A percentile compares a stretch with the other conserved stretches of the same genome.
These are phyloP conservation scores for Monarda citriodora DNA, from an alignment of 305 asterid species.

Conservation along the genomic window DNA sequence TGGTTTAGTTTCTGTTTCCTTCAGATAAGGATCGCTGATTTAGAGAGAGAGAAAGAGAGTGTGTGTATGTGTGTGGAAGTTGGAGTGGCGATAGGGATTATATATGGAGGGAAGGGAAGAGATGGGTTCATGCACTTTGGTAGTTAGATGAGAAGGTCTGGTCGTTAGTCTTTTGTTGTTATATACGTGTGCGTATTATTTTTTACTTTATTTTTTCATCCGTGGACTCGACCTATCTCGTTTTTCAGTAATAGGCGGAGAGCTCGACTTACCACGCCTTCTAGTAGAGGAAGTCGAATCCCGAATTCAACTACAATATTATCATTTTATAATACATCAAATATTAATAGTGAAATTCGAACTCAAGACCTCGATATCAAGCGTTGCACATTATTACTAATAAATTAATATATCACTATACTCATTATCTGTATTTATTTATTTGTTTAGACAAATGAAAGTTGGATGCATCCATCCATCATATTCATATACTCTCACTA, in stretches of 20 bases:
- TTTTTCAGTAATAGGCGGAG: too few species aligned
- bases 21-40: too few species aligned
- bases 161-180: constrained; percentile 20
- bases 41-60: background rate
- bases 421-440: too few species aligned
- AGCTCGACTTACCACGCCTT: too few species aligned
- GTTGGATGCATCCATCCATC: background rate
- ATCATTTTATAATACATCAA: too few species aligned
- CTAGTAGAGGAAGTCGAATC: too few species aligned
- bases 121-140: constrained; percentile 39
- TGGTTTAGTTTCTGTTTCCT: constrained; percentile 13
- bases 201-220: too few species aligned
- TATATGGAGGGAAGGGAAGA: background rate
- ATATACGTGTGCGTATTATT: background rate
- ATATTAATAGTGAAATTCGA: too few species aligned
- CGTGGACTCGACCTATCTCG: too few species aligned
- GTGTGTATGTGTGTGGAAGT: background rate
- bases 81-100: background rate
- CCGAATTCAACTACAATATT: too few species aligned
- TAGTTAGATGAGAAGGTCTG: constrained; percentile 16
- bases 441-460: constrained; percentile 1
- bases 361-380: too few species aligned
- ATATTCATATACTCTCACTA: background rate
- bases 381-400: too few species aligned
- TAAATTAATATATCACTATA: background rate